A percentile compares a stretch with the other conserved stretches of the same genome.
phyloP scores from a whole-genome alignment of 139 green algal species.

The Tetradesmus obliquus region DNA sequence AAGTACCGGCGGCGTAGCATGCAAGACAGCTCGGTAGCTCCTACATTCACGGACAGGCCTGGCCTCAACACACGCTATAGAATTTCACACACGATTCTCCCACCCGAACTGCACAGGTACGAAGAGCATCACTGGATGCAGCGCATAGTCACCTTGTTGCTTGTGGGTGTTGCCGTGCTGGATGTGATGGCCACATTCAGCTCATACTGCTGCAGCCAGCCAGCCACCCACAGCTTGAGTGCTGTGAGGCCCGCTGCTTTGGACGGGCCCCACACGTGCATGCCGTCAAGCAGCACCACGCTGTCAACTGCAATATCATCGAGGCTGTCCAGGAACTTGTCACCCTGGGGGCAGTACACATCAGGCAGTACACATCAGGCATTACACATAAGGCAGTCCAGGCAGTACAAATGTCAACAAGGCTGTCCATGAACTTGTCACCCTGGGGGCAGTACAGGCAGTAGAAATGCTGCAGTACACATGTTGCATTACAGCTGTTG shows the following conservation, averaged over 20 bases:
- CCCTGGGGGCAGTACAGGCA: not conserved
- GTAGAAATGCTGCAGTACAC: not conserved
- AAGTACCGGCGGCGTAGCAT: too few relatives aligned
- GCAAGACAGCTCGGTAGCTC: too few relatives aligned
- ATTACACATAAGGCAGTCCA: too few relatives aligned
- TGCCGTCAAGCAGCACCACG: slow-evolving; percentile 37
- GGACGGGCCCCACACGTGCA: slow-evolving; percentile 35
- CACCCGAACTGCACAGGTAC: too few relatives aligned
- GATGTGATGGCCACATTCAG: slow-evolving; percentile 33
- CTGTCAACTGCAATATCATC: slow-evolving; percentile 24
- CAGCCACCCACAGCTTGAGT: slow-evolving; percentile 44
- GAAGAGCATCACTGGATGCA: not conserved
- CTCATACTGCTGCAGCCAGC: slow-evolving; percentile 41
- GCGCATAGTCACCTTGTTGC: slow-evolving; percentile 24
- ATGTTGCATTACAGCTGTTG: not conserved
- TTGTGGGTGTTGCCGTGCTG: slow-evolving; percentile 36
- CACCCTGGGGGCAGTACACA: slow-evolving; percentile 14
- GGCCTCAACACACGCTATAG: too few relatives aligned
- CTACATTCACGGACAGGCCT: too few relatives aligned
- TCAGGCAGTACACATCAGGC: not conserved
- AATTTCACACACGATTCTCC: not conserved
- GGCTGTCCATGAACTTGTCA: slow-evolving; percentile 35
- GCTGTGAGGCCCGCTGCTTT: not conserved
- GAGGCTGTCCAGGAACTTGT: slow-evolving; percentile 41
- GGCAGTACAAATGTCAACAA: slow-evolving; percentile 28